Conservation (phyloP, 805 yeast genomes). For the Candida ortonii region DNA sequence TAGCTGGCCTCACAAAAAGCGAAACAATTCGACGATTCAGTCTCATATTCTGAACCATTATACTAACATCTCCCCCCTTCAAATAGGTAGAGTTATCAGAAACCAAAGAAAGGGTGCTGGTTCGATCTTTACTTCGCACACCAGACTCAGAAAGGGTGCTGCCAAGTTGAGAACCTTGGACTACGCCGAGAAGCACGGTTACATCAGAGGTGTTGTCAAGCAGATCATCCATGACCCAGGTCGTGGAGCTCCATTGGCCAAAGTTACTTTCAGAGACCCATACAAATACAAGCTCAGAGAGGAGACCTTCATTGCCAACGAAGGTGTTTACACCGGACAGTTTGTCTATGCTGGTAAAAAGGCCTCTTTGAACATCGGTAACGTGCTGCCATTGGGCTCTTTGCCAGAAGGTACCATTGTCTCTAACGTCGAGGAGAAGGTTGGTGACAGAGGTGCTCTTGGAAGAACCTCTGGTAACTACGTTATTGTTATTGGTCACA, state of each 20-base stretch:
- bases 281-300: conserved; percentile 97
- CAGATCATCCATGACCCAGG: conserved; percentile 99
- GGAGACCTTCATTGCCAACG: conserved; percentile 98
- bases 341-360: conserved; percentile 98
- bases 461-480: conserved; percentile 99
- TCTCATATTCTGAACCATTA: no score
- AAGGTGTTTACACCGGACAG: conserved; percentile 99
- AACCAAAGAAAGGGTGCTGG: conserved; percentile 99
- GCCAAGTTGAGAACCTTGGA: conserved; percentile 99
- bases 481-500: conserved; percentile 98
- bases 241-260: conserved; percentile 99
- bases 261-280: conserved; percentile 99
- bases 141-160: conserved; percentile 99
- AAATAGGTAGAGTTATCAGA: conserved; percentile 97
- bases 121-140: conserved; percentile 99
- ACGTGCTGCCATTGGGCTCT: conserved; percentile 93
- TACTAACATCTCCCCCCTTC: no score
- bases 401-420: conserved; percentile 99
- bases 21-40: no score
- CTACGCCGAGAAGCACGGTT: conserved; percentile 99
- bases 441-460: conserved; percentile 99
- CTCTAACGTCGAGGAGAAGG: conserved; percentile 97
- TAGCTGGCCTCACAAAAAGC: no score
- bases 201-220: conserved; percentile 99
- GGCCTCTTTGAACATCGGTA: conserved; percentile 96